Base-by-base conservation (phyloP, 495 filamentous ascomycete species). In the Lepidopterella palustris region DNA sequence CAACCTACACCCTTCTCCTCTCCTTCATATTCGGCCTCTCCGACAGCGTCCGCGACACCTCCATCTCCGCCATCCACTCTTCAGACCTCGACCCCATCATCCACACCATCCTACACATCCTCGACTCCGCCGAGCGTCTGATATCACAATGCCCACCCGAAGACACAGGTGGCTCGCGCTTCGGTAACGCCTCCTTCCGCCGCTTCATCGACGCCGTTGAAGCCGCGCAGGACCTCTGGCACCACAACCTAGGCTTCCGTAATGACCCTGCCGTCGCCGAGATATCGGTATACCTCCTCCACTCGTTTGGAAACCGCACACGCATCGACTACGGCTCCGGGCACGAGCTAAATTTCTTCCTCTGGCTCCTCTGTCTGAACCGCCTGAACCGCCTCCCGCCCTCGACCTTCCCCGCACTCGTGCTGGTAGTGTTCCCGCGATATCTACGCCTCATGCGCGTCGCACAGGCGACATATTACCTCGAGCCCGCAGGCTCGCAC, bases 261-360 rank as follows among this genome's bases (percentile, higher is more conserved):
- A 63, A 58, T 60, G 64, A 64, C 75, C 73, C 75, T 73, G 85
- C 87, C 4, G 78, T 86, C 27, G 70, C 76, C 1, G 93, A 98
- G 70, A 77, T 84, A 5, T 85, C 85, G 6, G 80, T 84, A 40
- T 99, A 99, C 68, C 78, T 99, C 50, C 74, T 81, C 58, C 82
- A 95, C 66, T 86, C 86, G 0, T 87, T 96, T 50, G 93, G 93
- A 48, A 95, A 93, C 69, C 79, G 84, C 49, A 80, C 83, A 27
- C 82, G 93, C n/a, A 89, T 98, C 62, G 93, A 98, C 75, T 98
- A 98, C 73, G 93, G 93, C 63, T 95, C 89, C 0, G 93, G 93
- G 6, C 93, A 98, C 71, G 93, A 98, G 73, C 80, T 98, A 50
- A 96, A 98, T 72, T 96, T 97, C 72, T 79, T 92, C 70, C 85